Conservation (phyloP, 164 flowering plant species). For the Umbilicus rupestris region DNA sequence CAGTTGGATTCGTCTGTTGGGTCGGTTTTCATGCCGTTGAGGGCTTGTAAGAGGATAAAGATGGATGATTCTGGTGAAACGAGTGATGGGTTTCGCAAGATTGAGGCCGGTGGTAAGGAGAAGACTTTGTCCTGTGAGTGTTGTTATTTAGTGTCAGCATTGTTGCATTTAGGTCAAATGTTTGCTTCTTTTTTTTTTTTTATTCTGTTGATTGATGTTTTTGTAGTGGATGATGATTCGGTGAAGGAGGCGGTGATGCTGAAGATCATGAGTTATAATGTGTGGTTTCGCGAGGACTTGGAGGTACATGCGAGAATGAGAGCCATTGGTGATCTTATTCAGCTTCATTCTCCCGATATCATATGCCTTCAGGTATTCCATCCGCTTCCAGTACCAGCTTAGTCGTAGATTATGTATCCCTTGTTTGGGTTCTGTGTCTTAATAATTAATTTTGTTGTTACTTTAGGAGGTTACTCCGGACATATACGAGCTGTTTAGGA, state of each 20-base stretch:
- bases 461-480: slow-evolving; percentile 82
- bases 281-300: slow-evolving; percentile 91
- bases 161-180: background rate
- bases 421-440: background rate
- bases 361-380: slow-evolving; percentile 81
- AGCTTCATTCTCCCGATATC: slow-evolving; percentile 64
- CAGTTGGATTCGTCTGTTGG: slow-evolving; percentile 43
- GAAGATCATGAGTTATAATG: slow-evolving; percentile 78
- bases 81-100: slow-evolving; percentile 12
- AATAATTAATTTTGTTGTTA: slow-evolving; percentile 4
- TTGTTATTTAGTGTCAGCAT: background rate
- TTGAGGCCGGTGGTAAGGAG: slow-evolving; percentile 8
- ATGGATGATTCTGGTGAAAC: slow-evolving; percentile 16
- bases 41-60: slow-evolving; percentile 38
- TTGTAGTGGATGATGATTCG: slow-evolving; percentile 5
- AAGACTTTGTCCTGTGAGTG: background rate
- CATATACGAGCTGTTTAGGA: slow-evolving; percentile 47
- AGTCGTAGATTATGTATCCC: background rate
- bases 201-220: background rate
- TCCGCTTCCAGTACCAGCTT: background rate
- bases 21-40: slow-evolving; percentile 59
- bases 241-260: slow-evolving; percentile 14
- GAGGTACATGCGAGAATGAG: slow-evolving; percentile 76
- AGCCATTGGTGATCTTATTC: slow-evolving; percentile 73
- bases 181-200: background rate